A percentile compares a stretch with the other conserved stretches of the same genome.
These are phyloP conservation scores for Gigaspora rosea DNA, from an alignment of 192 early-diverging fungal species.

Conservation along the genomic window DNA sequence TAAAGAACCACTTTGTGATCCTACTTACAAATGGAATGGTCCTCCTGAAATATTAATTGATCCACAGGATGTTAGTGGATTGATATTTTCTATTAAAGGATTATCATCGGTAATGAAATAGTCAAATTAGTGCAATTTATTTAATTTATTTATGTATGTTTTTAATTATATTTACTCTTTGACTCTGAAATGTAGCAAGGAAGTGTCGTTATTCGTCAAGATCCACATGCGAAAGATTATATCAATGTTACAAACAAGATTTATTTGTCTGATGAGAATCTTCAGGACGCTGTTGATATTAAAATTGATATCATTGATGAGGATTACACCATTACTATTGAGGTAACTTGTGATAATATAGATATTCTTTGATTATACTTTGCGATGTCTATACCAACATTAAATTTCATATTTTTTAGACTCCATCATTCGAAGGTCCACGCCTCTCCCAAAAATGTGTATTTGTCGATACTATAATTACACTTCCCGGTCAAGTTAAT, in stretches of 20 bases:
- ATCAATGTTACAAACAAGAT: conserved; percentile 29
- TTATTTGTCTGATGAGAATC: conserved; percentile 16
- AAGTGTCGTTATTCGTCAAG: conserved; percentile 32
- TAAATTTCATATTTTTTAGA: conserved; percentile 3
- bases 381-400: not conserved
- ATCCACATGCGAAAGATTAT: not conserved
- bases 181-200: conserved; percentile 9
- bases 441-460: conserved; percentile 20
- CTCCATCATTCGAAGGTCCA: conserved; percentile 29
- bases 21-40: conserved; percentile 14
- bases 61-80: conserved; percentile 1
- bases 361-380: not conserved
- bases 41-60: conserved; percentile 23
- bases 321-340: conserved; percentile 5
- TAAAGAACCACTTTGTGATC: not conserved
- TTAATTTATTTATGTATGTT: not conserved
- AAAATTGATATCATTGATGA: conserved; percentile 15
- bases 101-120: conserved; percentile 4
- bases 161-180: not conserved
- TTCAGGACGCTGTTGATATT: conserved; percentile 21
- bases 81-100: conserved; percentile 30
- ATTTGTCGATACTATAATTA: conserved; percentile 28
- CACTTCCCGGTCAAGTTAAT: conserved; percentile 1
- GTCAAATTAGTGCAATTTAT: not conserved
- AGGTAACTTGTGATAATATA: conserved; percentile 1